Evolutionary conservation across 495 filamentous ascomycete genomes (phyloP).

Genomic region (Penicillium lagena): DNA sequence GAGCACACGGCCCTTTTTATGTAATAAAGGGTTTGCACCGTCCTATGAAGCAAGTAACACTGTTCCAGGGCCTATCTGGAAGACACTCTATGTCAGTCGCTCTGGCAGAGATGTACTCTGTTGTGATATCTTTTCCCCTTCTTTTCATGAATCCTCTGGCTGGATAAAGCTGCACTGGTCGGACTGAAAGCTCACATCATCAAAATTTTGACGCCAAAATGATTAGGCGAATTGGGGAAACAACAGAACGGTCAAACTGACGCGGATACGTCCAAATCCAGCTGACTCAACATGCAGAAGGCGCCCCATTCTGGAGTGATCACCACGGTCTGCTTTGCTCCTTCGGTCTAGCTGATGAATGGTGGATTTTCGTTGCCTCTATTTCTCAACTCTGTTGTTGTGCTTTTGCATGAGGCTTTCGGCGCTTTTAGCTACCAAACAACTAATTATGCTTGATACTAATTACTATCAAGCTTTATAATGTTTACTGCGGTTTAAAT

Average conservation of each 20-base stretch:
- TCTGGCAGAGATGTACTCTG: slow-evolving; percentile 17
- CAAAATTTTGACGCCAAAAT: slow-evolving; percentile 3
- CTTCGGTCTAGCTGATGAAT: not conserved
- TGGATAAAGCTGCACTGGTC: slow-evolving; percentile 16
- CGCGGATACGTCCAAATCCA: no score
- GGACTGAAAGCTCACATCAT: slow-evolving; percentile 11
- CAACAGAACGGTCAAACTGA: no score
- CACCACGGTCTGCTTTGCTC: slow-evolving; percentile 8
- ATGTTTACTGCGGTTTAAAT: no score
- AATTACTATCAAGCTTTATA: no score
- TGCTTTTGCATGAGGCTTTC: no score
- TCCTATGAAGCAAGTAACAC: not conserved
- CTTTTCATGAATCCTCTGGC: not conserved
- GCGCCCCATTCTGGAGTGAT: slow-evolving; percentile 1
- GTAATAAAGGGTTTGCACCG: slow-evolving; percentile 1
- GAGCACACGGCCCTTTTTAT: slow-evolving; percentile 5
- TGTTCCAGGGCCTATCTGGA: slow-evolving; percentile 14
- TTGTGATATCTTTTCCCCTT: slow-evolving; percentile 16
- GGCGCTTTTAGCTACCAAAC: no score
- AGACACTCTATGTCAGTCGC: slow-evolving; percentile 10
- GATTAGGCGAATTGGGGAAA: not conserved
- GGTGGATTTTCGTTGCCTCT: no score
- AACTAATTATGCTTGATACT: no score
- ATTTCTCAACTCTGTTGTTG: no score
- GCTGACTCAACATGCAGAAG: not conserved